Evolutionary conservation across 2,329 filamentous ascomycete genomes (phyloP), one percentile per base, ranked within the genome.

Genomic region (Penicillium sclerotiorum): DNA sequence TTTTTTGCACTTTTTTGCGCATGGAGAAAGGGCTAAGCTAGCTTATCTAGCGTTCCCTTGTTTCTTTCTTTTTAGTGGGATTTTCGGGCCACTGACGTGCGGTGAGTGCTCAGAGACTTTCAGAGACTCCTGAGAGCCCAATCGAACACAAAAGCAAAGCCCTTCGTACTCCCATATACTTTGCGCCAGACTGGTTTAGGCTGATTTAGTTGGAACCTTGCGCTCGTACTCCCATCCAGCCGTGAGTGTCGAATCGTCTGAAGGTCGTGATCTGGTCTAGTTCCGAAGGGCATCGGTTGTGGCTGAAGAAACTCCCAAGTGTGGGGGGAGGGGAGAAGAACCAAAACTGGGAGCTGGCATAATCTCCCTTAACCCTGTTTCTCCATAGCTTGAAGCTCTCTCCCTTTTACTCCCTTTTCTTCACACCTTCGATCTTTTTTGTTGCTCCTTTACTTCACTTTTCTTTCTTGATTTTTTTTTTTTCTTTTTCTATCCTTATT

Each of bases 281-380:
- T 20, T 36, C 15, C 25, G 9, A 28, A 28, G 17, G 11, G 30
- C n/a, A 33, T 53, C 52, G 52, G 52, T 15, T 49, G 52, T 55
- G 49, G 52, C 49, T 41, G 48, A 45, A 50, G 47, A 44, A 46
- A 37, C 30, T 42, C 22, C 49, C 49, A 35, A n/a, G 12, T 45
- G 47, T 42, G 43, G 44, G 51, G 53, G 33, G 33, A 9, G 33
- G 15, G 15, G 33, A 17, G 15, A 17, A 36, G 33, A 36, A 17
- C 5, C 9, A 18, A 15, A 36, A 8, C n/a, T n/a, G 25, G 25
- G 25, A 32, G 28, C 28, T 32, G 11, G 28, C 52, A 52, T 49
- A 43, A 43, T 47, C 32, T 50, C 20, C 17, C n/a, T 13, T n/a
- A 47, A 35, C 45, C 28, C 35, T 41, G 36, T 32, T 33, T 23